A percentile compares a stretch with the other conserved stretches of the same genome.
phyloP scores from a whole-genome alignment of 1,284 basidiomycete genomes.

The Boletus subluridellus region DNA sequence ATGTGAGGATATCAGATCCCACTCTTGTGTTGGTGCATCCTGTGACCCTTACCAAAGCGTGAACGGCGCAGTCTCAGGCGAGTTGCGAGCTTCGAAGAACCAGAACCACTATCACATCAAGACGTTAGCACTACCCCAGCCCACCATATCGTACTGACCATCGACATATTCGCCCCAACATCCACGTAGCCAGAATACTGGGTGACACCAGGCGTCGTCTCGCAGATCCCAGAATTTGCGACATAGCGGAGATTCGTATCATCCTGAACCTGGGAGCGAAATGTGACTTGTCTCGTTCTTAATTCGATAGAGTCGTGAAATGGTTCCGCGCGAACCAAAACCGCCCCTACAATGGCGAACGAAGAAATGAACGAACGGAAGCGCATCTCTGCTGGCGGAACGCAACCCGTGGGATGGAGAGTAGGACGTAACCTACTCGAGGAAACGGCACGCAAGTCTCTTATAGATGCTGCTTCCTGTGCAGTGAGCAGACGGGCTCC shows the following conservation, averaged over 20 bases:
- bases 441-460: background rate
- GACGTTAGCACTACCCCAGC: constrained; percentile 2
- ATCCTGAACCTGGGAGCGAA: constrained; percentile 21
- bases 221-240: constrained; percentile 66
- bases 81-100: constrained; percentile 64
- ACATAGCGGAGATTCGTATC: constrained; percentile 48
- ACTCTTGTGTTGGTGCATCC: background rate
- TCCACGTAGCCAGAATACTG: constrained; percentile 69
- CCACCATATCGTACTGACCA: constrained; percentile 37
- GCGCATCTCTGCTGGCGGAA: constrained; percentile 13
- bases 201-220: constrained; percentile 63
- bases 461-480: background rate
- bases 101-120: constrained; percentile 55
- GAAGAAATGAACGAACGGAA: background rate
- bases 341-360: background rate
- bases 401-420: background rate
- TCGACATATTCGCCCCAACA: constrained; percentile 58
- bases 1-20: constrained; percentile 23
- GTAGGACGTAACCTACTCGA: background rate
- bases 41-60: constrained; percentile 51
- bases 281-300: background rate
- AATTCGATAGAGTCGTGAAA: background rate
- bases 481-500: no score
- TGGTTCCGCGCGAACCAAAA: background rate
- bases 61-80: constrained; percentile 60